These are phyloP conservation scores for Rhytidiadelphus loreus DNA, from an alignment of 225 moss, liverwort and hornwort species.

Conservation along the genomic window DNA sequence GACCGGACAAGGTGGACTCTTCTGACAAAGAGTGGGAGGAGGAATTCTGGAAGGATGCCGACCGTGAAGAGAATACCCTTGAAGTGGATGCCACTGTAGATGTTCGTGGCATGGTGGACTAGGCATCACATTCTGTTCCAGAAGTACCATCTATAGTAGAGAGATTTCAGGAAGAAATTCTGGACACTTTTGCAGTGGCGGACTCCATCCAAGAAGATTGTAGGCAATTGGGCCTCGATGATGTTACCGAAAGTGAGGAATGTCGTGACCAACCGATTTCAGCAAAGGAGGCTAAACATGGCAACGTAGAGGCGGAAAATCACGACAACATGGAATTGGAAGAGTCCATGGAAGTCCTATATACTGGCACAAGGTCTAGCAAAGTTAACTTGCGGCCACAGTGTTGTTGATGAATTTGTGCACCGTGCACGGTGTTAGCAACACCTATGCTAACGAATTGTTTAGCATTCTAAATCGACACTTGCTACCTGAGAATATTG, in stretches of 20 bases:
- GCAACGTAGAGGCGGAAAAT: rapidly evolving
- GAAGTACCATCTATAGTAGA: rapidly evolving
- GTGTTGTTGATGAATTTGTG: no score
- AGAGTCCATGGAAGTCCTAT: not conserved
- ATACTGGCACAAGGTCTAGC: not conserved
- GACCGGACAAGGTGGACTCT: not conserved
- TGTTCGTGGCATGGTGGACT: not conserved
- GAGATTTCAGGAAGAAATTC: not conserved
- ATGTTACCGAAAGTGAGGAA: not conserved
- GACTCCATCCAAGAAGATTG: not conserved
- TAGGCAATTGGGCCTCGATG: rapidly evolving
- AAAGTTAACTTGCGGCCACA: no score
- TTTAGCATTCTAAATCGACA: no score
- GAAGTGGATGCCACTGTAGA: not conserved
- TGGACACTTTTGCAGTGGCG: rapidly evolving
- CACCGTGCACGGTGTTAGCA: no score
- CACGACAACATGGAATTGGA: rapidly evolving
- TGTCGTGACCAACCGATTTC: not conserved
- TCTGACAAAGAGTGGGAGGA: not conserved
- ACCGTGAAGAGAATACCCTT: rapidly evolving
- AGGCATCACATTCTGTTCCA: rapidly evolving
- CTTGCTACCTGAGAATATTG: no score
- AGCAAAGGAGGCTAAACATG: rapidly evolving
- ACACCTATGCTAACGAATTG: no score
- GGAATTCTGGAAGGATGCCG: not conserved